A percentile compares a stretch with the other conserved stretches of the same genome.
Evolutionary conservation across 2,329 filamentous ascomycete genomes (phyloP).

Genomic region (Coniella lustricola): DNA sequence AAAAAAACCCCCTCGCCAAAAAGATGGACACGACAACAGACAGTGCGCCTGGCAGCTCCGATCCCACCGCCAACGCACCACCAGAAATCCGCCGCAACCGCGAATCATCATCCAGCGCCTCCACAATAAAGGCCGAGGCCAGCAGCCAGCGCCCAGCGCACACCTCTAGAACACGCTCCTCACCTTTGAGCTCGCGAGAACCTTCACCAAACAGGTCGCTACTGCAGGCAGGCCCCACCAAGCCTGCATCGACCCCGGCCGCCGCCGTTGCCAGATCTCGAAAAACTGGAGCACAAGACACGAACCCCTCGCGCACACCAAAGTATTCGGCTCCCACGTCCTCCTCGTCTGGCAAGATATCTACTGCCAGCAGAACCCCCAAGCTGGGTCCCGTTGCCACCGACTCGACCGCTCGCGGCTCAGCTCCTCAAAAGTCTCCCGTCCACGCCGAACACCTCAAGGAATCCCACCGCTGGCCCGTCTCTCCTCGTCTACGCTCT

Average conservation of each 20-base stretch:
- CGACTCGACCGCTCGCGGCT: conserved; percentile 55
- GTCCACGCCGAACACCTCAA: conserved; percentile 39
- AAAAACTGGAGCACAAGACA: conserved; percentile 58
- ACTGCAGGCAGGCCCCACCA: conserved; percentile 26
- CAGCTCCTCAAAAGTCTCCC: conserved; percentile 57
- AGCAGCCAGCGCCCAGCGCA: conserved; percentile 16
- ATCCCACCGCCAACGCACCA: conserved; percentile 16
- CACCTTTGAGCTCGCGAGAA: conserved; percentile 34
- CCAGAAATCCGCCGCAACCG: conserved; percentile 22
- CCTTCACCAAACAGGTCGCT: conserved; percentile 38
- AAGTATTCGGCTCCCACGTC: conserved; percentile 50
- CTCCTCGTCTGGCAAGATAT: conserved; percentile 59
- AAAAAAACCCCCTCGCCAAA: not conserved
- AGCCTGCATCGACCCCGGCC: conserved; percentile 26
- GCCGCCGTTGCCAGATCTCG: conserved; percentile 44
- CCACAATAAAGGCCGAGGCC: conserved; percentile 19
- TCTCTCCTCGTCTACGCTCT: conserved; percentile 70
- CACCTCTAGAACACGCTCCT: conserved; percentile 21
- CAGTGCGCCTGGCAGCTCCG: conserved; percentile 24
- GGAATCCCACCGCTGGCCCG: conserved; percentile 64
- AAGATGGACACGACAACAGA: conserved; percentile 30
- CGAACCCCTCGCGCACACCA: conserved; percentile 51
- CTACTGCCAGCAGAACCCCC: conserved; percentile 56
- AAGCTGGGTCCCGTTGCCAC: conserved; percentile 53
- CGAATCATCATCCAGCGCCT: conserved; percentile 20